Percentiles rank a stretch among this genome's conserved stretches.
Evolutionary conservation across 2,329 filamentous ascomycete genomes (phyloP).

Genomic region (Fusarium robinianum): DNA sequence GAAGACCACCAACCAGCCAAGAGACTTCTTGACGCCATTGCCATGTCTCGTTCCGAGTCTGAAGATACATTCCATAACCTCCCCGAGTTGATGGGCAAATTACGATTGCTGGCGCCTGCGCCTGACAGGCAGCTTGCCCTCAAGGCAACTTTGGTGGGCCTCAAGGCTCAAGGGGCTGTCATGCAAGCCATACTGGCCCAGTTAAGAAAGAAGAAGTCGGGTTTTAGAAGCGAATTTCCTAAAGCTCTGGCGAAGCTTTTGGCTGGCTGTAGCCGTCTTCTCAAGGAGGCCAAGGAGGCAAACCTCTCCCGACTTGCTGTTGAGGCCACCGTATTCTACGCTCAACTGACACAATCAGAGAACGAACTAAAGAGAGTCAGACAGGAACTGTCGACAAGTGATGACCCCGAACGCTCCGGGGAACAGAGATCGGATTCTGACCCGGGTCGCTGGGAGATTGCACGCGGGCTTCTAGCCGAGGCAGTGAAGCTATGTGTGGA

Average conservation of each 20-base stretch:
- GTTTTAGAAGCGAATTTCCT: too few species aligned
- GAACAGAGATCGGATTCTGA: too few species aligned
- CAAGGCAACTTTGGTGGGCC: neutral
- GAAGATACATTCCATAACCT: neutral
- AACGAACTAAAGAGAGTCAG: too few species aligned
- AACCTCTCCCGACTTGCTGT: neutral
- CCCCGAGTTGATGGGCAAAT: neutral
- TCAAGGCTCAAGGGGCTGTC: neutral
- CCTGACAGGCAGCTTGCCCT: slow-evolving; percentile 5
- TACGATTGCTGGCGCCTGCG: neutral
- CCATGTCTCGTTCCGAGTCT: neutral
- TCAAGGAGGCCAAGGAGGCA: neutral
- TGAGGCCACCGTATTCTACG: neutral
- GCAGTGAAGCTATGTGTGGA: neutral
- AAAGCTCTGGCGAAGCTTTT: too few species aligned
- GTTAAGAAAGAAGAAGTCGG: too few species aligned
- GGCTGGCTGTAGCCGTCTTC: too few species aligned
- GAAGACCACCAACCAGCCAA: neutral
- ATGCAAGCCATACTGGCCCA: too few species aligned
- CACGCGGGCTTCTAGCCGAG: neutral
- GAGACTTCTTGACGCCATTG: slow-evolving; percentile 6
- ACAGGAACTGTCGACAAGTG: too few species aligned
- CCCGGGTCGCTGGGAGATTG: neutral
- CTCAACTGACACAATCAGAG: too few species aligned
- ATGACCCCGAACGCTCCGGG: too few species aligned